A percentile compares a stretch with the other conserved stretches of the same genome.
These are phyloP conservation scores for Termitomyces titanicus DNA, from an alignment of 768 basidiomycete species.

Conservation along the genomic window DNA sequence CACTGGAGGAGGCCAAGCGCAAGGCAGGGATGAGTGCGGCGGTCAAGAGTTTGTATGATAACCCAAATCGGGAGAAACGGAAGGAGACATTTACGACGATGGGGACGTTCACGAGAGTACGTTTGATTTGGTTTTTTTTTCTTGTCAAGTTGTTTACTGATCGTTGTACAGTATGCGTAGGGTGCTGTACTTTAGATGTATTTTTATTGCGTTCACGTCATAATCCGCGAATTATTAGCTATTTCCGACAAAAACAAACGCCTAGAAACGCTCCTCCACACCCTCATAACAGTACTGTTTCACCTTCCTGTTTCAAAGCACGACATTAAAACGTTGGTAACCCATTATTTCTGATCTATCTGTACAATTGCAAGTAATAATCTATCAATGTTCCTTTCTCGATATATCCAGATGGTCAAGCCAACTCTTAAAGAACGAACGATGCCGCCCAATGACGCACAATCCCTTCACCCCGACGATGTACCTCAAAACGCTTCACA, in stretches of 20 bases:
- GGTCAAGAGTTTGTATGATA: conserved; percentile 76
- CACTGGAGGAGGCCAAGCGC: conserved; percentile 78
- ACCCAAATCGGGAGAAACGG: conserved; percentile 44
- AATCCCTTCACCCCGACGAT: conserved; percentile 60
- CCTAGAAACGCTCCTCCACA: not conserved
- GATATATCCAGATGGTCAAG: not conserved
- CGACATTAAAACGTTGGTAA: not conserved
- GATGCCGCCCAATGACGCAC: conserved; percentile 54
- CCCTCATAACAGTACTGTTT: not conserved
- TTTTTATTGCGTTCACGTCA: not conserved
- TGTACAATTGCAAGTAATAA: too few species aligned
- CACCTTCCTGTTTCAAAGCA: not conserved
- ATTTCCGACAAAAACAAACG: not conserved
- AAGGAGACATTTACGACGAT: conserved; percentile 92
- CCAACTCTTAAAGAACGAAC: not conserved
- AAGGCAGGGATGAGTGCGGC: conserved; percentile 84
- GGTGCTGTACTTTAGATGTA: conserved; percentile 9
- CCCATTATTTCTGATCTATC: not conserved
- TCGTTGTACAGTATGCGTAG: conserved; percentile 11
- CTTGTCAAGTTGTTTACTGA: not conserved
- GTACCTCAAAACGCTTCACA: conserved; percentile 51
- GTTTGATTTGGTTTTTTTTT: conserved; percentile 26
- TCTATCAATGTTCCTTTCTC: too few species aligned
- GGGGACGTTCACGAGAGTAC: conserved; percentile 87
- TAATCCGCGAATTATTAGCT: not conserved